phyloP scores from a whole-genome alignment of 768 basidiomycete genomes.

The Calocera viscosa region DNA sequence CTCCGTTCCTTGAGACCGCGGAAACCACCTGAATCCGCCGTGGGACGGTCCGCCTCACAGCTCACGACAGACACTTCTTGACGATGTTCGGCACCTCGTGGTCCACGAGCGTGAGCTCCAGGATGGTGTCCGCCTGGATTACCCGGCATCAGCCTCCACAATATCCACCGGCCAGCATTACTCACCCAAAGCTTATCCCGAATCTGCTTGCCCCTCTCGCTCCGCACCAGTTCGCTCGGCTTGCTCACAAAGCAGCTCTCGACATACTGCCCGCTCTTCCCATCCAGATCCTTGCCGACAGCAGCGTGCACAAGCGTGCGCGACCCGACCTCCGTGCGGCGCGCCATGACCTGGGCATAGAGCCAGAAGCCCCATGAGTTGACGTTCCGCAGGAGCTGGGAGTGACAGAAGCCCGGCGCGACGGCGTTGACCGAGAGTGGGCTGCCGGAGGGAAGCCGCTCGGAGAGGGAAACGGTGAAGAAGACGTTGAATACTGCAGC shows the following conservation, averaged over 20 bases:
- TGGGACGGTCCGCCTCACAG: no score
- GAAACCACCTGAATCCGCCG: no score
- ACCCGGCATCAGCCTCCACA: neutral
- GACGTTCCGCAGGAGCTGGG: conserved; percentile 5
- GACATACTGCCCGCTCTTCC: conserved; percentile 6
- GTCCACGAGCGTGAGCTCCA: neutral
- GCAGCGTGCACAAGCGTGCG: conserved; percentile 7
- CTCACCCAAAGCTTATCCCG: neutral
- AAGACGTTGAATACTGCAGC: conserved; percentile 12
- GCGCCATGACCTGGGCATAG: neutral
- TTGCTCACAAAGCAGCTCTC: neutral
- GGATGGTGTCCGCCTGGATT: neutral
- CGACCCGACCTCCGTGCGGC: conserved; percentile 9
- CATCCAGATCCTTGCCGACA: neutral
- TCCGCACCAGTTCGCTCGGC: neutral
- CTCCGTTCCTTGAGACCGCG: no score
- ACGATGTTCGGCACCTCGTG: neutral
- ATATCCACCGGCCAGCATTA: neutral
- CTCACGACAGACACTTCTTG: neutral
- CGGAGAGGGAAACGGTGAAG: conserved; percentile 11
- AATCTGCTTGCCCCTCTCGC: neutral
- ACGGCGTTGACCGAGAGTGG: neutral
- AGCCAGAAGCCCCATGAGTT: neutral
- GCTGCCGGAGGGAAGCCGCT: neutral
- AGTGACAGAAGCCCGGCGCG: conserved; percentile 12